Conservation (phyloP, 108 stramenopile species). For the Hondaea fermentalgiana region DNA sequence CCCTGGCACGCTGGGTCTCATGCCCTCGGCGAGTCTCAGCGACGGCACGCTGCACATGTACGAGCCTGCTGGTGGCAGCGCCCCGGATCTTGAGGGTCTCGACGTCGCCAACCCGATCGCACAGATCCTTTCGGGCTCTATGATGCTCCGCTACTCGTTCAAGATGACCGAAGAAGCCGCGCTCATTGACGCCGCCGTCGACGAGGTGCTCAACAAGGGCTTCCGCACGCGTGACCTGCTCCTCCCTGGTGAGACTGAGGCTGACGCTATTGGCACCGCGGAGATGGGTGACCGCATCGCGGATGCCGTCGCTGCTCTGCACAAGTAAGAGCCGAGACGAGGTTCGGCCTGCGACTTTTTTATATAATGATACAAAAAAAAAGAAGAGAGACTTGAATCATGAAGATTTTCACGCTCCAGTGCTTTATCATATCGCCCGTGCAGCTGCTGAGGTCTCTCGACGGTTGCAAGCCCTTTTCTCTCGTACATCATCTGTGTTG, state of each 20-base stretch:
- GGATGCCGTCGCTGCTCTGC: background rate
- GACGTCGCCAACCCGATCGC: slow-evolving; percentile 94
- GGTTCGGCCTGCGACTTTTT: no score
- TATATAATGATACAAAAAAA: no score
- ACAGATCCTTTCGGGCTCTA: slow-evolving; percentile 92
- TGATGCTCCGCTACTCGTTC: slow-evolving; percentile 93
- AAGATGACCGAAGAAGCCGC: slow-evolving; percentile 74
- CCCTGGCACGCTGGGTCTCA: slow-evolving; percentile 93
- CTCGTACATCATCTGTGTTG: no score
- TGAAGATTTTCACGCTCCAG: no score
- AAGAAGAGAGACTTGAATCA: no score
- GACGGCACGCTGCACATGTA: slow-evolving; percentile 87
- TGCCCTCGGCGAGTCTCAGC: slow-evolving; percentile 90
- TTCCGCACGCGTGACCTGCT: slow-evolving; percentile 77
- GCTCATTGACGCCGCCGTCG: slow-evolving; percentile 75
- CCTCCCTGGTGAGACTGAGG: background rate
- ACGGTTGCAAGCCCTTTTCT: no score
- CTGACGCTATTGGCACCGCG: background rate
- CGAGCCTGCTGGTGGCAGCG: slow-evolving; percentile 95
- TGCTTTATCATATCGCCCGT: no score
- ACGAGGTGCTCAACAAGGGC: slow-evolving; percentile 74
- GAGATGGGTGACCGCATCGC: background rate
- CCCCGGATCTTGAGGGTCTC: slow-evolving; percentile 92
- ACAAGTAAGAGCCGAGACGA: background rate
- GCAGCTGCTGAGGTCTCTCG: no score